Percentiles rank a stretch among this genome's conserved stretches.
These are phyloP conservation scores for Cymbopogon citratus DNA, from an alignment of 176 grass and related monocot species.

Conservation along the genomic window DNA sequence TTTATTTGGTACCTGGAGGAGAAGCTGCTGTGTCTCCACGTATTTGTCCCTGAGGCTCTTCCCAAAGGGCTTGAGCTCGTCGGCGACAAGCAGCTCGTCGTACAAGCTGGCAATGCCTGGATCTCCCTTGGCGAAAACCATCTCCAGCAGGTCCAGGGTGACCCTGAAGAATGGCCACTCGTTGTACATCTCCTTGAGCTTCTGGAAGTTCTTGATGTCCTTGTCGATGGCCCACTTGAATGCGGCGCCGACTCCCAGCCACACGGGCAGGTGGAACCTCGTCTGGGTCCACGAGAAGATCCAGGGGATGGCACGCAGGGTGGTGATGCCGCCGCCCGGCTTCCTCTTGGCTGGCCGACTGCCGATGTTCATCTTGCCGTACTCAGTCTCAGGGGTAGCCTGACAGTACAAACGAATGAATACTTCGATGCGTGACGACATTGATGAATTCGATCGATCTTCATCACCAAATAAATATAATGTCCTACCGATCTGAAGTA, in stretches of 20 bases:
- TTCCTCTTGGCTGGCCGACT: slow-evolving; percentile 79
- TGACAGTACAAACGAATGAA: neutral
- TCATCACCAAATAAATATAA: too few relatives aligned
- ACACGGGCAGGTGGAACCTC: slow-evolving; percentile 89
- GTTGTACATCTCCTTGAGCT: slow-evolving; percentile 68
- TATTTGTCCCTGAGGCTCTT: slow-evolving; percentile 66
- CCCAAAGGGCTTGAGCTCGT: slow-evolving; percentile 44
- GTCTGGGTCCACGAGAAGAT: slow-evolving; percentile 98
- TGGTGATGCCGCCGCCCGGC: slow-evolving; percentile 62
- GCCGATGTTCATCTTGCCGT: slow-evolving; percentile 87
- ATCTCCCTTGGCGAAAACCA: slow-evolving; percentile 95
- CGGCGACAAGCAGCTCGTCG: slow-evolving; percentile 64
- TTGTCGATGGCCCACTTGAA: slow-evolving; percentile 51
- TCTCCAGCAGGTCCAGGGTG: slow-evolving; percentile 81
- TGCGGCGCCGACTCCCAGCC: slow-evolving; percentile 73
- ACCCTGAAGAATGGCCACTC: slow-evolving; percentile 94
- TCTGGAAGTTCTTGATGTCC: slow-evolving; percentile 66
- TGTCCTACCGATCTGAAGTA: slow-evolving; percentile 92
- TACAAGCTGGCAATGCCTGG: slow-evolving; percentile 69
- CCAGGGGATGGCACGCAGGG: slow-evolving; percentile 91
- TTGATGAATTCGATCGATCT: too few relatives aligned
- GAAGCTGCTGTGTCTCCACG: slow-evolving; percentile 44
- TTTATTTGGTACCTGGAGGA: slow-evolving; percentile 47
- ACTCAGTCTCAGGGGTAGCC: slow-evolving; percentile 79
- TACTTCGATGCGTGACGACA: too few relatives aligned